Conservation (phyloP, 805 yeast species). For the Saccharomyces eubayanus region DNA sequence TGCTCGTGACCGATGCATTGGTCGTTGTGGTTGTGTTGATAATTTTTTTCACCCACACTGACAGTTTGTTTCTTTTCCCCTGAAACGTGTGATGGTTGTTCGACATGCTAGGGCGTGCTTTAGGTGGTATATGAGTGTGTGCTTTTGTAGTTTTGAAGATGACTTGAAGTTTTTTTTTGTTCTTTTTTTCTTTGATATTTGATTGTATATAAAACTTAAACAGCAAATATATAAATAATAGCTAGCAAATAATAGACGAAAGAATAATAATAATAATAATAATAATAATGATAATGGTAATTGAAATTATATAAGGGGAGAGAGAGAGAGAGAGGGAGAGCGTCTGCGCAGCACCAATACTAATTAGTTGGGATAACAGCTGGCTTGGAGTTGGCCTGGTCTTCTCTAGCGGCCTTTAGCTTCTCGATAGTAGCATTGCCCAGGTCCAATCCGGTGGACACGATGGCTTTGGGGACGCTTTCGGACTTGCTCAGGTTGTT, state of each 20-base stretch:
- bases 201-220: neutral
- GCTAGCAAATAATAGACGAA: neutral
- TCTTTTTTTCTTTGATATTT: neutral
- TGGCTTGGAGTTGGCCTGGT: neutral
- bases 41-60: constrained; percentile 29
- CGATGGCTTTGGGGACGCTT: constrained; percentile 28
- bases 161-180: neutral
- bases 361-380: neutral
- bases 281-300: neutral
- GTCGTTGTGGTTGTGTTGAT: constrained; percentile 9
- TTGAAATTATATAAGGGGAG: neutral
- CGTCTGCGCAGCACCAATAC: neutral
- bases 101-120: neutral
- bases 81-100: neutral
- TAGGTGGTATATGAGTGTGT: neutral
- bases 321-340: neutral
- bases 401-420: constrained; percentile 9
- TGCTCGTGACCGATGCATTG: neutral
- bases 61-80: constrained; percentile 24
- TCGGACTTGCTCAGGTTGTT: constrained; percentile 22
- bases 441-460: constrained; percentile 27
- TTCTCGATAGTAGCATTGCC: constrained; percentile 25
- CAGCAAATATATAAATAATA: neutral
- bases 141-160: neutral
- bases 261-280: neutral